These are phyloP conservation scores for Chaetomidium leptoderma DNA, from an alignment of 495 filamentous ascomycete species.

Conservation along the genomic window DNA sequence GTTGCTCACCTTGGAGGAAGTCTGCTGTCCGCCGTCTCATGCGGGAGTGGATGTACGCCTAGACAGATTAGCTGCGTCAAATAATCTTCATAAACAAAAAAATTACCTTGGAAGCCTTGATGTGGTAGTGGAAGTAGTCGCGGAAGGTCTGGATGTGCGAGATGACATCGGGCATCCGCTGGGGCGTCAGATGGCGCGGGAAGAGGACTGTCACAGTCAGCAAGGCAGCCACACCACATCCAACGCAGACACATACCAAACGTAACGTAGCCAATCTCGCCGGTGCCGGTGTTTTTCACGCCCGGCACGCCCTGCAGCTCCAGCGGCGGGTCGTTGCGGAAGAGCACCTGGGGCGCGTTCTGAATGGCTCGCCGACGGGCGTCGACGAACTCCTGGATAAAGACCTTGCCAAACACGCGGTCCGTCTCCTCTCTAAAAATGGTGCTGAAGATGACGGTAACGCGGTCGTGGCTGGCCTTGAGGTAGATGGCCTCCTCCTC, in stretches of 20 bases:
- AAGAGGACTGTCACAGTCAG: conserved; percentile 70
- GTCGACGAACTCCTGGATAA: conserved; percentile 92
- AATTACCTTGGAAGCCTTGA: conserved; percentile 77
- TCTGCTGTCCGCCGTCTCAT: conserved; percentile 97
- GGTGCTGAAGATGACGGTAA: conserved; percentile 98
- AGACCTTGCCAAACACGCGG: conserved; percentile 93
- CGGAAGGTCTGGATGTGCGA: conserved; percentile 99
- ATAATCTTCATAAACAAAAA: neutral
- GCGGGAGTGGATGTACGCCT: conserved; percentile 96
- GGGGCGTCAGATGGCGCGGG: conserved; percentile 84
- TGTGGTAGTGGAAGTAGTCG: conserved; percentile 99
- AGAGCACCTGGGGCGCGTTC: conserved; percentile 97
- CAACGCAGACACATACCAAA: conserved; percentile 66
- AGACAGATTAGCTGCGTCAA: neutral
- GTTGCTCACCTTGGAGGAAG: conserved; percentile 77
- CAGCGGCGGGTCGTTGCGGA: conserved; percentile 88
- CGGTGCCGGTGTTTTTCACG: conserved; percentile 63
- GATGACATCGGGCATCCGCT: conserved; percentile 88
- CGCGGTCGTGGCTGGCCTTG: conserved; percentile 92
- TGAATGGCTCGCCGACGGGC: conserved; percentile 90
- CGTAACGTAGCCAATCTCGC: conserved; percentile 92
- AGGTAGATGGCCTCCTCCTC: conserved; percentile 99
- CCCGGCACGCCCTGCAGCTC: conserved; percentile 85
- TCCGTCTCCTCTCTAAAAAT: conserved; percentile 97
- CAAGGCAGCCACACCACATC: neutral